These are phyloP conservation scores for Neofusicoccum laricinum DNA, from an alignment of 2,329 filamentous ascomycete species.

Conservation along the genomic window DNA sequence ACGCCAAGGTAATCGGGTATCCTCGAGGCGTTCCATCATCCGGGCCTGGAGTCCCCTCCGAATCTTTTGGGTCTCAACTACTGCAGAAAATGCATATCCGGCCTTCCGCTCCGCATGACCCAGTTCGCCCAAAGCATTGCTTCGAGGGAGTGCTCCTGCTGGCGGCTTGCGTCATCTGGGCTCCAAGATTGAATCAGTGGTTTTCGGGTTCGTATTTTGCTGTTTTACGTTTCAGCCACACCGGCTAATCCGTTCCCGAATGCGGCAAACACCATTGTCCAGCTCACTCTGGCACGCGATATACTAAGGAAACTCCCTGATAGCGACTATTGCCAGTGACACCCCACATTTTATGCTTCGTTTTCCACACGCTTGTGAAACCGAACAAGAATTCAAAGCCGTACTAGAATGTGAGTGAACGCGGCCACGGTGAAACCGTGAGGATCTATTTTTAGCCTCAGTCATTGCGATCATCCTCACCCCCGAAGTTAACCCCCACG, in stretches of 20 bases:
- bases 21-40: background rate
- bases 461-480: background rate
- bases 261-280: background rate
- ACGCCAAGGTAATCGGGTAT: background rate
- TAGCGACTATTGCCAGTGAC: background rate
- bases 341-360: background rate
- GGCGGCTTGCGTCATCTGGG: background rate
- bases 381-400: background rate
- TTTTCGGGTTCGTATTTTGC: background rate
- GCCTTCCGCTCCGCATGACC: background rate
- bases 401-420: too few relatives aligned
- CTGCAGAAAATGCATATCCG: background rate
- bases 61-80: background rate
- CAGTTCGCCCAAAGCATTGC: background rate
- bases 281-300: background rate
- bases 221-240: background rate
- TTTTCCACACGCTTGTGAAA: background rate
- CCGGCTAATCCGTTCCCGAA: background rate
- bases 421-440: background rate
- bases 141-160: background rate
- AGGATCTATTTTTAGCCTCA: background rate
- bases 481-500: background rate
- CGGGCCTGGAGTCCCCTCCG: background rate
- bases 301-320: background rate
- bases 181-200: background rate